Conservation (phyloP, 2,329 filamentous ascomycete genomes). For the Calonectria henricotiae region DNA sequence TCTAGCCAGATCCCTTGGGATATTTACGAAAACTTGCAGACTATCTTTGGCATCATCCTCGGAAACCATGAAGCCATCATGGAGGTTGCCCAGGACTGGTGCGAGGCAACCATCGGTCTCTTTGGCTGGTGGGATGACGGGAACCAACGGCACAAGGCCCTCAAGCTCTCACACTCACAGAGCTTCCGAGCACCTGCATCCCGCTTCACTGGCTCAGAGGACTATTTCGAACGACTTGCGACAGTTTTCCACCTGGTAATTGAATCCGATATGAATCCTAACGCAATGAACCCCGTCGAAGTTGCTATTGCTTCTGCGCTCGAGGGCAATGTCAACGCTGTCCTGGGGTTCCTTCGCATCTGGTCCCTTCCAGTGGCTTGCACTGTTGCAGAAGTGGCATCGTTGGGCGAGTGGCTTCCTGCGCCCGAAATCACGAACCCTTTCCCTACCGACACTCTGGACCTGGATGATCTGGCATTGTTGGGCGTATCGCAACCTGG, state of each 20-base stretch:
- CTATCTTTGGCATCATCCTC: conserved; percentile 85
- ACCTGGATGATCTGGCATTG: conserved; percentile 88
- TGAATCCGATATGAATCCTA: conserved; percentile 81
- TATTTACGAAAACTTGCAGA: conserved; percentile 88
- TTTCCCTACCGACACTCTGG: conserved; percentile 77
- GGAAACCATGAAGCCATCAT: conserved; percentile 84
- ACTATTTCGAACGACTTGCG: conserved; percentile 82
- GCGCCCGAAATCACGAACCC: conserved; percentile 59
- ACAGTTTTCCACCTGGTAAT: conserved; percentile 80
- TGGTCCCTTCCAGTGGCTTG: conserved; percentile 88
- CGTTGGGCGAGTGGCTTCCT: conserved; percentile 87
- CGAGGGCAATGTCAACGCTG: conserved; percentile 85
- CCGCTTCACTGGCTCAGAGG: conserved; percentile 71
- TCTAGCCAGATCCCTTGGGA: conserved; percentile 92
- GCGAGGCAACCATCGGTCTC: conserved; percentile 87
- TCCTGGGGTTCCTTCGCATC: conserved; percentile 80
- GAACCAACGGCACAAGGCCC: conserved; percentile 65
- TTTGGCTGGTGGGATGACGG: conserved; percentile 94
- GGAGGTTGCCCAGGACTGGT: conserved; percentile 88
- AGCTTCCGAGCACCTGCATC: conserved; percentile 55
- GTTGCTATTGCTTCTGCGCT: conserved; percentile 87
- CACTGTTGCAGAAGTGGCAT: conserved; percentile 86
- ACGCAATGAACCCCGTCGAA: conserved; percentile 83
- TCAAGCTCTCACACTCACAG: conserved; percentile 61
- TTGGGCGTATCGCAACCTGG: conserved; percentile 77